Percentiles rank a stretch among this genome's conserved stretches.
Conservation (phyloP, 148 eudicot genomes). For the Amaranthus hypochondriacus region DNA sequence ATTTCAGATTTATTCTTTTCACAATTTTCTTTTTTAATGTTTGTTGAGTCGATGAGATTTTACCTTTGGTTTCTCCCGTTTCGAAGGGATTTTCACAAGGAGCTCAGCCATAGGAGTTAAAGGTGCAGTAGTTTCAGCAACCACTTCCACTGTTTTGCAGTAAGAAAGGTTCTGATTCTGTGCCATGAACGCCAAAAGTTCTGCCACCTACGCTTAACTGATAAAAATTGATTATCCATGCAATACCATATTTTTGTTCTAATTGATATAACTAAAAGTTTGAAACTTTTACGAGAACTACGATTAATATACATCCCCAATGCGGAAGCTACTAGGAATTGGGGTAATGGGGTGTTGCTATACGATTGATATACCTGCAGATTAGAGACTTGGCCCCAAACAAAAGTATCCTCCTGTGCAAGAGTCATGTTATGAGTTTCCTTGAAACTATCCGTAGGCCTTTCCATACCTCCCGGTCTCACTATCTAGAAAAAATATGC, state of each 20-base stretch:
- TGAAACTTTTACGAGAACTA: too few relatives aligned
- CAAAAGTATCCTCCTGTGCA: constrained; percentile 65
- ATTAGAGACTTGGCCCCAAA: constrained; percentile 94
- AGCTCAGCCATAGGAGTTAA: constrained; percentile 70
- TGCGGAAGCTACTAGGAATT: too few relatives aligned
- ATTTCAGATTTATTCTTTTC: not conserved
- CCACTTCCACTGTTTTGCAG: constrained; percentile 78
- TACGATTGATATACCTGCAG: constrained; percentile 58
- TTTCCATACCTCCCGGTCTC: constrained; percentile 97
- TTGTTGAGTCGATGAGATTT: not conserved
- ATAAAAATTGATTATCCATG: constrained; percentile 13
- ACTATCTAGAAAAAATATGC: constrained; percentile 54
- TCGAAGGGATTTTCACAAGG: constrained; percentile 65
- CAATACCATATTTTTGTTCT: not conserved
- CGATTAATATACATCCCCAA: too few relatives aligned
- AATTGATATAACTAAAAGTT: not conserved
- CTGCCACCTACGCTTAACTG: constrained; percentile 66
- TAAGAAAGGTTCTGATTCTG: constrained; percentile 57
- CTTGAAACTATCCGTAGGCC: constrained; percentile 86
- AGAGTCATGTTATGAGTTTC: constrained; percentile 81
- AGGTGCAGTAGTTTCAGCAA: constrained; percentile 89
- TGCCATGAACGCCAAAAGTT: constrained; percentile 81
- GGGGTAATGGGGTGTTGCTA: too few relatives aligned
- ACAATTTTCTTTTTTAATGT: not conserved
- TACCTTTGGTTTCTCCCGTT: constrained; percentile 51